These are phyloP conservation scores for Leishmania guyanensis DNA, from an alignment of 208 protist genomes.

Conservation along the genomic window DNA sequence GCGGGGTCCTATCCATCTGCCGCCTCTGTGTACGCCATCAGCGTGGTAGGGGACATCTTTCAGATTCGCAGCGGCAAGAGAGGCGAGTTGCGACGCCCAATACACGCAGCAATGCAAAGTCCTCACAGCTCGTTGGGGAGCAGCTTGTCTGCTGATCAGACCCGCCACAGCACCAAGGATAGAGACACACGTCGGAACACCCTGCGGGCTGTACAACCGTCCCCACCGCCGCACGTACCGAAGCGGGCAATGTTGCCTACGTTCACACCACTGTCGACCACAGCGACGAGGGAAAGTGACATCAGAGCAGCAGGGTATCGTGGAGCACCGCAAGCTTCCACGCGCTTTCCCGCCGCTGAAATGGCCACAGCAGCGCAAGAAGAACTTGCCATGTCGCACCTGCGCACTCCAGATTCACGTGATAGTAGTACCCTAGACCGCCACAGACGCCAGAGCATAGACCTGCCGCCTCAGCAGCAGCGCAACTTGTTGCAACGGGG, in stretches of 20 bases:
- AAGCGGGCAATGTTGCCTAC: slow-evolving; percentile 4
- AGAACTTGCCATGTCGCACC: not conserved
- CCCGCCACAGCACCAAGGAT: not conserved
- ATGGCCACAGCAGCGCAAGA: not conserved
- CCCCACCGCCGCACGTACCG: slow-evolving; percentile 11
- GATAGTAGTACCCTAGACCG: not conserved
- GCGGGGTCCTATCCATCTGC: not conserved
- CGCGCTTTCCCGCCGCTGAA: not conserved
- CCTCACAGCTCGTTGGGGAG: slow-evolving; percentile 5
- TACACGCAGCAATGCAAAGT: not conserved
- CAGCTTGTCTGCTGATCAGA: not conserved
- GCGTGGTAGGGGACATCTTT: no score
- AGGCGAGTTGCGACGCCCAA: not conserved
- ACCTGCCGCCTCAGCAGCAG: not conserved
- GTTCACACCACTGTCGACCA: not conserved
- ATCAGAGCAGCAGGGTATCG: not conserved
- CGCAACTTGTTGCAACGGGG: not conserved
- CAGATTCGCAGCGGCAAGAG: not conserved
- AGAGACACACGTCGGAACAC: not conserved
- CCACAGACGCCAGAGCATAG: slow-evolving; percentile 1
- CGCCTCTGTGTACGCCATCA: not conserved
- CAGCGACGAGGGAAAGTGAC: not conserved
- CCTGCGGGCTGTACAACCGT: not conserved
- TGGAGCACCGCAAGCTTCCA: not conserved
- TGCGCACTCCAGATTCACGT: not conserved